A percentile compares a stretch with the other conserved stretches of the same genome.
Conservation (phyloP, 164 flowering plant genomes). For the Berberis vulgaris region DNA sequence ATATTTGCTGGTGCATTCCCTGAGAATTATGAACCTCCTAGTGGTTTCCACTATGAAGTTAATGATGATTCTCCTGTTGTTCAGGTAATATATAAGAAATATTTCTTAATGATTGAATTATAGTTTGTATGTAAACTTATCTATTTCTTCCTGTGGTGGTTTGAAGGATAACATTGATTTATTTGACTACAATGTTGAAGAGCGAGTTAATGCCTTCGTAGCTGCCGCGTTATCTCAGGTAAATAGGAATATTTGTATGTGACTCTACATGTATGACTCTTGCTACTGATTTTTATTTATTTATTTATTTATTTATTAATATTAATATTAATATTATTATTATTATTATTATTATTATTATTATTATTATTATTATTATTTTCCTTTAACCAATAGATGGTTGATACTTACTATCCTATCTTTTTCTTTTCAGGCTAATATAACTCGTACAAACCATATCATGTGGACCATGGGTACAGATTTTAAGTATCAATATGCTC, state of each 20-base stretch:
- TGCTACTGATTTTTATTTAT: background rate
- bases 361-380: no score
- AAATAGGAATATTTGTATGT: background rate
- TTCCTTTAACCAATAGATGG: no score
- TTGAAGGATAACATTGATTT: conserved; percentile 42
- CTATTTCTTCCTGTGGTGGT: conserved; percentile 4
- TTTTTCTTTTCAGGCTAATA: conserved; percentile 57
- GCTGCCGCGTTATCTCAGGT: conserved; percentile 83
- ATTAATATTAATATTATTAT: no score
- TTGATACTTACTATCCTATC: no score
- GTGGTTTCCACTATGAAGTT: conserved; percentile 51
- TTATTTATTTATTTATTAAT: no score
- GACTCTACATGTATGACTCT: background rate
- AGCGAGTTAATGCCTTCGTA: conserved; percentile 84
- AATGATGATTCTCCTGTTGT: conserved; percentile 45
- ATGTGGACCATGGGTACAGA: conserved; percentile 99
- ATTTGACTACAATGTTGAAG: conserved; percentile 93
- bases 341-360: no score
- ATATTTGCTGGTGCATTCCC: conserved; percentile 63
- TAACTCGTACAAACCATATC: conserved; percentile 84
- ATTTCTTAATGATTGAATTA: background rate
- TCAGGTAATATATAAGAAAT: conserved; percentile 33
- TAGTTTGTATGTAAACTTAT: background rate
- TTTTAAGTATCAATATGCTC: conserved; percentile 88
- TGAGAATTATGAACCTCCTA: conserved; percentile 56